Conservation (phyloP, 495 filamentous ascomycete species). For the Xylaria grammica region DNA sequence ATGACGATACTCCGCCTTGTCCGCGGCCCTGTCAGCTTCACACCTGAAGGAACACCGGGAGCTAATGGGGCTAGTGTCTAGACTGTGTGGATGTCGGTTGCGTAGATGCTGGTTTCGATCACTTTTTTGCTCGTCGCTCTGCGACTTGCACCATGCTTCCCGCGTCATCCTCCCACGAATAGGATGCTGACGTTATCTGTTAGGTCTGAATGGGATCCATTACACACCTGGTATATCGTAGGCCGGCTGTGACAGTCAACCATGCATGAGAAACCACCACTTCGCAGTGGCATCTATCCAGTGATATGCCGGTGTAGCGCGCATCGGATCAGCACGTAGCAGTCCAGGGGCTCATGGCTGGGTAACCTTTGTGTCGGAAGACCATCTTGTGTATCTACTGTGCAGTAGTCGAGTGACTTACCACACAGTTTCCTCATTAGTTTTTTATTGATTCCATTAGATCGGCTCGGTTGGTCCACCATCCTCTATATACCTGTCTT, state of each 20-base stretch:
- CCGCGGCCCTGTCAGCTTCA: conserved; percentile 22
- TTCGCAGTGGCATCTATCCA: conserved; percentile 11
- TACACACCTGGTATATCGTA: conserved; percentile 10
- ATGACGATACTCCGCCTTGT: conserved; percentile 26
- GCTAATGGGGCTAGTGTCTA: conserved; percentile 18
- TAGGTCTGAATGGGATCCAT: conserved; percentile 10
- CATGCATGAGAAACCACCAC: conserved; percentile 20
- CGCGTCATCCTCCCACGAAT: conserved; percentile 18
- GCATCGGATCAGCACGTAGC: conserved; percentile 4
- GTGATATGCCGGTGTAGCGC: conserved; percentile 10
- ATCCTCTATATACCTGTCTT: conserved; percentile 2
- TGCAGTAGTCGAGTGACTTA: background rate
- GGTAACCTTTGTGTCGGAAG: background rate
- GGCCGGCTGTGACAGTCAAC: conserved; percentile 19
- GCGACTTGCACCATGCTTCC: conserved; percentile 21
- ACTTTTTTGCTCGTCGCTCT: conserved; percentile 18
- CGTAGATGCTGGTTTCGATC: conserved; percentile 20
- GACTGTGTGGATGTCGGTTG: conserved; percentile 19
- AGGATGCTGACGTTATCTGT: conserved; percentile 21
- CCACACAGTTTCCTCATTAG: background rate
- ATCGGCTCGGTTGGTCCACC: conserved; percentile 4
- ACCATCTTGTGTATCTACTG: background rate
- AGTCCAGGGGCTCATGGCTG: conserved; percentile 17
- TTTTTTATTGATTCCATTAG: conserved; percentile 12
- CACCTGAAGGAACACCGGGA: conserved; percentile 18